phyloP scores from a whole-genome alignment of 2,329 filamentous ascomycete genomes.

The Cadophora gregata region DNA sequence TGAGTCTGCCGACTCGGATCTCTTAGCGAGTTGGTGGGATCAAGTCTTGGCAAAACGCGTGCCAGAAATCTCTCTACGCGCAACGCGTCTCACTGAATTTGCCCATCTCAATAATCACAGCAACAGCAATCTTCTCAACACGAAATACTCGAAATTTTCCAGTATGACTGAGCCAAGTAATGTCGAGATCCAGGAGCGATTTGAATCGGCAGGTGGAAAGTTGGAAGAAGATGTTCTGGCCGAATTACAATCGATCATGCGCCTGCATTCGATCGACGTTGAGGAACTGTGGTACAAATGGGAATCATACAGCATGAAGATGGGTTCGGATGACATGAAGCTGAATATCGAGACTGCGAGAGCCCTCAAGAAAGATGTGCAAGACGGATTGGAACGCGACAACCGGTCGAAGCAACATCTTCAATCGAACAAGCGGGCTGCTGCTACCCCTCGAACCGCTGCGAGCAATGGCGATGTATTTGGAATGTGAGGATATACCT shows the following conservation, averaged over 20 bases:
- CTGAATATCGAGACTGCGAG: slow-evolving; percentile 74
- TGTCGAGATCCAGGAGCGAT: slow-evolving; percentile 37
- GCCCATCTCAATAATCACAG: background rate
- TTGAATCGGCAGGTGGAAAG: slow-evolving; percentile 34
- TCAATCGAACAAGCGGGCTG: slow-evolving; percentile 66
- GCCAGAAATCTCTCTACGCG: slow-evolving; percentile 21
- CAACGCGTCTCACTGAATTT: slow-evolving; percentile 14
- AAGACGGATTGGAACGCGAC: slow-evolving; percentile 81
- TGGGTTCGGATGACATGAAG: slow-evolving; percentile 80
- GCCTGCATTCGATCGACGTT: slow-evolving; percentile 77
- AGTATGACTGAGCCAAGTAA: slow-evolving; percentile 21
- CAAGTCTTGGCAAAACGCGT: slow-evolving; percentile 17
- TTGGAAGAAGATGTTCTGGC: slow-evolving; percentile 78
- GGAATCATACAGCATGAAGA: slow-evolving; percentile 97
- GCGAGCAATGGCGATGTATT: slow-evolving; percentile 72
- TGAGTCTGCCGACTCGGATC: no score
- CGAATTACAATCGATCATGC: slow-evolving; percentile 86
- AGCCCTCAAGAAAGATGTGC: slow-evolving; percentile 84
- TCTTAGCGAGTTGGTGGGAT: background rate
- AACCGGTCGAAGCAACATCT: slow-evolving; percentile 70
- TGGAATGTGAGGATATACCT: slow-evolving; percentile 67
- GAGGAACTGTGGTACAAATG: slow-evolving; percentile 98
- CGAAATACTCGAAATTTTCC: background rate
- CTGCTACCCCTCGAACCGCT: slow-evolving; percentile 66
- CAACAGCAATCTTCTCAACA: background rate